Percentiles rank a stretch among this genome's conserved stretches.
phyloP scores from a whole-genome alignment of 2,329 filamentous ascomycete species.

The Aspergillus tubingensis region DNA sequence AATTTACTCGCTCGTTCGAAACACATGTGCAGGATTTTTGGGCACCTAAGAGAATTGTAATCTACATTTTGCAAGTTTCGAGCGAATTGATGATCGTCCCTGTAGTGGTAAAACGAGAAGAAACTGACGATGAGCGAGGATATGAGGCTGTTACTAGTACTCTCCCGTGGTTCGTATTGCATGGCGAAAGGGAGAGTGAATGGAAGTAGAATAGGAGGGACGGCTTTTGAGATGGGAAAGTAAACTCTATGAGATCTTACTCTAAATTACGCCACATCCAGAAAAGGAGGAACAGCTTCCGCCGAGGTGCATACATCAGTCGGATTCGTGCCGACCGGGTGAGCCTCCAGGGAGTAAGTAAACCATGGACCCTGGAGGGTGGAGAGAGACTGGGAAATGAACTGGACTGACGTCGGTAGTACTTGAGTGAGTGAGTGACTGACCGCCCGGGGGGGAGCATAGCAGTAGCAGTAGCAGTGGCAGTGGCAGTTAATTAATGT shows the following conservation, averaged over 20 bases:
- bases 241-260: no score
- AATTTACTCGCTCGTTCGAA: slow-evolving; percentile 36
- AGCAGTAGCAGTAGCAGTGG: background rate
- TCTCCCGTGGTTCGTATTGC: background rate
- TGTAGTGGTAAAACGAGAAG: no score
- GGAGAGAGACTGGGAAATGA: background rate
- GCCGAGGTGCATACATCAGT: background rate
- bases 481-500: no score
- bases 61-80: slow-evolving; percentile 4
- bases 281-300: background rate
- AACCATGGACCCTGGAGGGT: background rate
- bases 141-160: background rate
- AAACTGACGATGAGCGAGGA: background rate
- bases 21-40: slow-evolving; percentile 10
- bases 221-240: no score
- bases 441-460: slow-evolving; percentile 5
- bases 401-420: slow-evolving; percentile 2
- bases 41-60: slow-evolving; percentile 8
- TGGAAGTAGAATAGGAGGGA: no score
- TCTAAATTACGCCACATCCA: background rate
- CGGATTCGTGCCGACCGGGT: background rate
- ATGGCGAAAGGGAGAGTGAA: no score
- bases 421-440: background rate
- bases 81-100: background rate
- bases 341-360: background rate